Evolutionary conservation across 176 grass and related monocot species (phyloP).

Genomic region (Cenchrus fungigraminus): DNA sequence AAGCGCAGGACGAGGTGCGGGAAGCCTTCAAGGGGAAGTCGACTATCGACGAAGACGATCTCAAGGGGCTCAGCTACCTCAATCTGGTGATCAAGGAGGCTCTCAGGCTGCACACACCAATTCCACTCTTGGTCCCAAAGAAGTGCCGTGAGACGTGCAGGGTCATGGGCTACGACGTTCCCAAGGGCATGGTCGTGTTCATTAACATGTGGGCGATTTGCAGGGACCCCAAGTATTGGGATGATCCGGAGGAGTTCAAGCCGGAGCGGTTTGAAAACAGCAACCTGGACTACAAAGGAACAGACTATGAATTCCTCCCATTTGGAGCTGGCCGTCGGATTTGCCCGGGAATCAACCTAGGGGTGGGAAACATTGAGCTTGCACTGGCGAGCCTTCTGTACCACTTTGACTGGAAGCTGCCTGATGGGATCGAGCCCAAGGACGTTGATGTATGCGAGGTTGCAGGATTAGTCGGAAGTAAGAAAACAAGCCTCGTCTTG

Average conservation of each 20-base stretch:
- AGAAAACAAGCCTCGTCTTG: background rate
- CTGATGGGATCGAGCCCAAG: background rate
- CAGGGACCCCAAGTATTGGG: background rate
- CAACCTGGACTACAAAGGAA: background rate
- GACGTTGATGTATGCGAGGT: background rate
- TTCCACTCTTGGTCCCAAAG: background rate
- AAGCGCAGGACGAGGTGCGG: background rate
- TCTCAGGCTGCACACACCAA: background rate
- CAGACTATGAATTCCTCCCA: background rate
- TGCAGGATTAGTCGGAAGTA: background rate
- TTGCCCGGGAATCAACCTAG: background rate
- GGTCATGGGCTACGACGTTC: background rate
- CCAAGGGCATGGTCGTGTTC: background rate
- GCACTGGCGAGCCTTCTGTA: background rate
- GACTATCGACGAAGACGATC: background rate
- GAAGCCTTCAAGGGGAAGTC: background rate
- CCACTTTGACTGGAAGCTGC: background rate
- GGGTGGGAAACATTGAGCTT: background rate
- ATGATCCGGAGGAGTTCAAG: background rate
- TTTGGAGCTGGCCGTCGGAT: background rate
- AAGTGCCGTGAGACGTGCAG: background rate
- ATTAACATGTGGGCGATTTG: background rate
- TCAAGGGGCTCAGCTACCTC: background rate
- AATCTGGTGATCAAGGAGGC: background rate
- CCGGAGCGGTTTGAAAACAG: background rate